Percentiles rank a stretch among this genome's conserved stretches.
Conservation (phyloP, 345 rosid species). For the Reutealis trisperma region DNA sequence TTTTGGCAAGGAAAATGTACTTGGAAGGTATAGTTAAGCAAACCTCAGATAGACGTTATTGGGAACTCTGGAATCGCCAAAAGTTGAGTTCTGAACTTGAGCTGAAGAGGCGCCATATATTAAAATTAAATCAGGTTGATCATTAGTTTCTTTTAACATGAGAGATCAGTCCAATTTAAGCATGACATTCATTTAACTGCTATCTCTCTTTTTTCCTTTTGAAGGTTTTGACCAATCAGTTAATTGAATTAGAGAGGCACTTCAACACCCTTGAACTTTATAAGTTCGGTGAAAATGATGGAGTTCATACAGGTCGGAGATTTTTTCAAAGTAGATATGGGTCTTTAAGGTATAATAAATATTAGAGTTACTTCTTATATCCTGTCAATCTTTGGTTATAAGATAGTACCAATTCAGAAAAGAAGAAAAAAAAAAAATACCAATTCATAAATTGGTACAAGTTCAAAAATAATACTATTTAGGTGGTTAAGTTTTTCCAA, state of each 20-base stretch:
- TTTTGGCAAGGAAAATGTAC: slow-evolving; percentile 72
- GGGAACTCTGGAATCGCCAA: slow-evolving; percentile 92
- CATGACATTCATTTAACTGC: slow-evolving; percentile 14
- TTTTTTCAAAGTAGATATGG: slow-evolving; percentile 50
- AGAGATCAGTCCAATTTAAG: slow-evolving; percentile 14
- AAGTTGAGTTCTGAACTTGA: slow-evolving; percentile 84
- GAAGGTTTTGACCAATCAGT: slow-evolving; percentile 81
- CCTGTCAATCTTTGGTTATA: not conserved
- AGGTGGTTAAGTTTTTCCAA: not conserved
- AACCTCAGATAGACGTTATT: slow-evolving; percentile 73
- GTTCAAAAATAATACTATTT: not conserved
- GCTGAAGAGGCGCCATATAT: slow-evolving; percentile 63
- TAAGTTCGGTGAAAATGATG: slow-evolving; percentile 60
- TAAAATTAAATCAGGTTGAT: slow-evolving; percentile 68
- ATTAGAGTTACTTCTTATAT: slow-evolving; percentile 13
- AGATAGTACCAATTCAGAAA: not conserved
- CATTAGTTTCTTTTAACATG: slow-evolving; percentile 16
- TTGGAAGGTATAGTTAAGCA: slow-evolving; percentile 82
- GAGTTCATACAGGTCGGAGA: slow-evolving; percentile 46
- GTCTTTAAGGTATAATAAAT: slow-evolving; percentile 62
- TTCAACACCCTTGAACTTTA: slow-evolving; percentile 84
- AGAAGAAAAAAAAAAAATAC: too few species aligned
- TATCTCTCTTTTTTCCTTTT: slow-evolving; percentile 24
- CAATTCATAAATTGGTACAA: not conserved
- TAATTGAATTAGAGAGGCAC: slow-evolving; percentile 86